phyloP scores from a whole-genome alignment of 2,329 filamentous ascomycete species.

The Polytolypa hystricis region DNA sequence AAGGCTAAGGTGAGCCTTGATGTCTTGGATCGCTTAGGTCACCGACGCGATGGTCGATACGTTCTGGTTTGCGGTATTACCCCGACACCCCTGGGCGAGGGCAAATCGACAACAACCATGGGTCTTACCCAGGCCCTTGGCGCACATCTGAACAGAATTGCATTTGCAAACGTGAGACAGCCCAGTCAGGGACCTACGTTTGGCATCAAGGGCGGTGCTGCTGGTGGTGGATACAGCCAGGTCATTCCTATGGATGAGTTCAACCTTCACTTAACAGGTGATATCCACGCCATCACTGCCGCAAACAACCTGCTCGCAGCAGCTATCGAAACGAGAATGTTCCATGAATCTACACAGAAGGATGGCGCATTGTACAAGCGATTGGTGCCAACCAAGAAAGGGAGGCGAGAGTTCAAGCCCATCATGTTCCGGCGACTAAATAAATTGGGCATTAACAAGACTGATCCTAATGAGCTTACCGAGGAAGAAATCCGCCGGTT shows the following conservation, averaged over 20 bases:
- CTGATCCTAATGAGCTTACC: conserved; percentile 79
- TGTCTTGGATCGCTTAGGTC: conserved; percentile 69
- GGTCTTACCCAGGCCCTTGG: conserved; percentile 87
- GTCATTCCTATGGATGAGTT: conserved; percentile 99
- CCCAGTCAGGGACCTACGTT: conserved; percentile 96
- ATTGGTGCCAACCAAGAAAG: conserved; percentile 81
- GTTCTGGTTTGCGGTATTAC: conserved; percentile 93
- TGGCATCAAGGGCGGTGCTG: conserved; percentile 96
- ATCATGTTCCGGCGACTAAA: conserved; percentile 88
- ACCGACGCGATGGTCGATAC: conserved; percentile 82
- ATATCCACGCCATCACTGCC: conserved; percentile 93
- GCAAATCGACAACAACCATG: conserved; percentile 96
- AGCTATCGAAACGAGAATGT: conserved; percentile 95
- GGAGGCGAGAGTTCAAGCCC: conserved; percentile 72
- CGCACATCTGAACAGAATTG: conserved; percentile 74
- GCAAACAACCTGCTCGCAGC: conserved; percentile 95
- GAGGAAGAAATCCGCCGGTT: conserved; percentile 80
- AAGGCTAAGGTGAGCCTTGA: conserved; percentile 90
- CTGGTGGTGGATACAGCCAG: conserved; percentile 94
- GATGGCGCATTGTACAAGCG: conserved; percentile 78
- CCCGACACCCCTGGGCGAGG: conserved; percentile 89
- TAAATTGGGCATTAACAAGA: conserved; percentile 94
- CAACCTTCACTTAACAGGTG: conserved; percentile 92
- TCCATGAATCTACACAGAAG: conserved; percentile 93
- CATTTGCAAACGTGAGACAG: conserved; percentile 93